Conservation (phyloP, 2,329 filamentous ascomycete genomes). For the Graphilbum fragrans region DNA sequence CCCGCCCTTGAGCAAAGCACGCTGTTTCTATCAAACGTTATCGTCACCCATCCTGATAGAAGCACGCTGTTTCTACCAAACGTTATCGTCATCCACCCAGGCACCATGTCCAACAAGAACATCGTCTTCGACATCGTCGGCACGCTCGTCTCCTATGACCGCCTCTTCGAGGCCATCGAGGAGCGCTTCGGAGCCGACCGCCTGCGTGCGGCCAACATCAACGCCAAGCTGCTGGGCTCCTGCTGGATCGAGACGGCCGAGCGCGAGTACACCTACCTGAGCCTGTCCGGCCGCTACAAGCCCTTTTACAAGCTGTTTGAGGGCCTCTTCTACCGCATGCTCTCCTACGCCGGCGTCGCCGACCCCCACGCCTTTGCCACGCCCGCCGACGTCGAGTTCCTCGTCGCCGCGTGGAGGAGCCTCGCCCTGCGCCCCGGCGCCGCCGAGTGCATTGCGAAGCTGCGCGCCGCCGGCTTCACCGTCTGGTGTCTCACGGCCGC, state of each 20-base stretch:
- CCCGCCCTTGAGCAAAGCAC: too few species aligned
- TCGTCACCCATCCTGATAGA: too few species aligned
- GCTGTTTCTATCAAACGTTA: too few species aligned
- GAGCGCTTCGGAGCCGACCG: constrained; percentile 21
- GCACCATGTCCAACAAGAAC: constrained; percentile 18
- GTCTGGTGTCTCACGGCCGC: constrained; percentile 40
- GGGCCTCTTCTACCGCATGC: constrained; percentile 29
- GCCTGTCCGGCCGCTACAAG: constrained; percentile 25
- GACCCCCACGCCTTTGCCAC: constrained; percentile 25
- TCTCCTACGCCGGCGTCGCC: constrained; percentile 24
- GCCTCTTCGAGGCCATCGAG: constrained; percentile 25
- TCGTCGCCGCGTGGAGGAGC: constrained; percentile 21
- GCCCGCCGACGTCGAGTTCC: constrained; percentile 24
- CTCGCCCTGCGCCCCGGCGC: constrained; percentile 21
- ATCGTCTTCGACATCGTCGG: constrained; percentile 35
- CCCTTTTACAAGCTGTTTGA: constrained; percentile 25
- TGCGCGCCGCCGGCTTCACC: constrained; percentile 31
- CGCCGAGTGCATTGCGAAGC: constrained; percentile 23
- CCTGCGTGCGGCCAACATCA: constrained; percentile 22
- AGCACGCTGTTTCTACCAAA: too few species aligned
- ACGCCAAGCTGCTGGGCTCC: constrained; percentile 26
- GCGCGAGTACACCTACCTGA: constrained; percentile 33
- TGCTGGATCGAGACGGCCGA: constrained; percentile 31
- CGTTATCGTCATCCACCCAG: too few species aligned
- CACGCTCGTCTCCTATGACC: constrained; percentile 28